These are phyloP conservation scores for Penicillium sp. DNA, from an alignment of 2,329 filamentous ascomycete genomes.

Conservation along the genomic window DNA sequence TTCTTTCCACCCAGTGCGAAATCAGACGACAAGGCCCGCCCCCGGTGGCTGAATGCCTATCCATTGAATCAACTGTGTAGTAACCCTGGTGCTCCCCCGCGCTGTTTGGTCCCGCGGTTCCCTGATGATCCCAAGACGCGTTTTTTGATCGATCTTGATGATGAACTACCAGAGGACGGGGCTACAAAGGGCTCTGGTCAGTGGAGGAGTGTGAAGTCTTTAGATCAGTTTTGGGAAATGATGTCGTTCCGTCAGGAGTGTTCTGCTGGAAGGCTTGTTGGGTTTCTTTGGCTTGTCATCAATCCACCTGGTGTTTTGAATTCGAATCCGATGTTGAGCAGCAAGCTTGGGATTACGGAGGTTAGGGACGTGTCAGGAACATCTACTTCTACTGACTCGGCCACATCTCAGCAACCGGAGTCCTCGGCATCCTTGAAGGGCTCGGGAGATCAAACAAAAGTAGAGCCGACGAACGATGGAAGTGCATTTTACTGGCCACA, in stretches of 20 bases:
- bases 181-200: slow-evolving; percentile 60
- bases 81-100: slow-evolving; percentile 70
- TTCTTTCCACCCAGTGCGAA: slow-evolving; percentile 68
- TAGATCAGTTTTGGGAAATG: slow-evolving; percentile 98
- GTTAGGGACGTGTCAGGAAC: slow-evolving; percentile 1
- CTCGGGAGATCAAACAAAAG: neutral
- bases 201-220: slow-evolving; percentile 81
- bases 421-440: neutral
- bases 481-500: slow-evolving; percentile 43
- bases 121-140: slow-evolving; percentile 95
- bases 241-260: slow-evolving; percentile 98
- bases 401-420: neutral
- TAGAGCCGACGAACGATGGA: slow-evolving; percentile 19
- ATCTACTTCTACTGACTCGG: neutral
- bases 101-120: slow-evolving; percentile 86
- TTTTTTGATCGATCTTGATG: slow-evolving; percentile 86
- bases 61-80: slow-evolving; percentile 76
- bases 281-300: slow-evolving; percentile 93
- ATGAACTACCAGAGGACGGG: slow-evolving; percentile 64
- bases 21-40: slow-evolving; percentile 42
- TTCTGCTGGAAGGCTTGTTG: slow-evolving; percentile 86
- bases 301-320: slow-evolving; percentile 59
- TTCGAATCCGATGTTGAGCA: slow-evolving; percentile 39
- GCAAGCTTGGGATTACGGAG: slow-evolving; percentile 22
- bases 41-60: slow-evolving; percentile 64